Evolutionary conservation across 257 asterid genomes (phyloP).

Genomic region (Scutellaria galericulata): DNA sequence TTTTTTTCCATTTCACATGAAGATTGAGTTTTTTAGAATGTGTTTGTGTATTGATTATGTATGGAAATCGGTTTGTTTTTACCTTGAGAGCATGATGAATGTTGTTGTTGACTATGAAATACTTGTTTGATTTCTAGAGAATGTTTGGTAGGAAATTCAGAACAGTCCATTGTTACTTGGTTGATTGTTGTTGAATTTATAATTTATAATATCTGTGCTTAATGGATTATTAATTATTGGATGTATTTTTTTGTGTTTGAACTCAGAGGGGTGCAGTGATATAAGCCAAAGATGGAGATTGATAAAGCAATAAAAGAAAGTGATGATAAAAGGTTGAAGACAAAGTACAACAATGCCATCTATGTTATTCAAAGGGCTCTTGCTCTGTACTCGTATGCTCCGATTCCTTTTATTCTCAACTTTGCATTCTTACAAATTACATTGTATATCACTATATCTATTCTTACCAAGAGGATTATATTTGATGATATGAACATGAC

Average conservation of each 20-base stretch:
- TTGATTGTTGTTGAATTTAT: conserved; percentile 1
- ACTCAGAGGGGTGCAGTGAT: conserved; percentile 34
- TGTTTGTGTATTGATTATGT: conserved; percentile 10
- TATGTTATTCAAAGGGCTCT: conserved; percentile 87
- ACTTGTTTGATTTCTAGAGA: not conserved
- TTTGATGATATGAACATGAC: not conserved
- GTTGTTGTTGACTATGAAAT: conserved; percentile 7
- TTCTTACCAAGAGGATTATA: not conserved
- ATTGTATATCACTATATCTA: not conserved
- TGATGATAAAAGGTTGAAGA: conserved; percentile 83
- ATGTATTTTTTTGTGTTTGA: conserved; percentile 12
- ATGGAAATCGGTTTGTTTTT: not conserved
- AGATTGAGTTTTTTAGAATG: conserved; percentile 27
- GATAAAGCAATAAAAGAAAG: conserved; percentile 73
- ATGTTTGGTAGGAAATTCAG: not conserved
- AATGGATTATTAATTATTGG: not conserved
- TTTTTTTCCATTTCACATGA: not conserved
- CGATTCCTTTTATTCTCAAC: conserved; percentile 28
- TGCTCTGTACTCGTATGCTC: conserved; percentile 84
- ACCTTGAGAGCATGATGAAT: conserved; percentile 3
- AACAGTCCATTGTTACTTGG: not conserved
- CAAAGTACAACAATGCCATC: conserved; percentile 84
- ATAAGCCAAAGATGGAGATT: conserved; percentile 68
- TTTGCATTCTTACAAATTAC: conserved; percentile 2
- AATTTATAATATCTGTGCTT: not conserved